Percentiles rank a stretch among this genome's conserved stretches.
Conservation (phyloP, 2,329 filamentous ascomycete genomes). For the Fusarium sp. region DNA sequence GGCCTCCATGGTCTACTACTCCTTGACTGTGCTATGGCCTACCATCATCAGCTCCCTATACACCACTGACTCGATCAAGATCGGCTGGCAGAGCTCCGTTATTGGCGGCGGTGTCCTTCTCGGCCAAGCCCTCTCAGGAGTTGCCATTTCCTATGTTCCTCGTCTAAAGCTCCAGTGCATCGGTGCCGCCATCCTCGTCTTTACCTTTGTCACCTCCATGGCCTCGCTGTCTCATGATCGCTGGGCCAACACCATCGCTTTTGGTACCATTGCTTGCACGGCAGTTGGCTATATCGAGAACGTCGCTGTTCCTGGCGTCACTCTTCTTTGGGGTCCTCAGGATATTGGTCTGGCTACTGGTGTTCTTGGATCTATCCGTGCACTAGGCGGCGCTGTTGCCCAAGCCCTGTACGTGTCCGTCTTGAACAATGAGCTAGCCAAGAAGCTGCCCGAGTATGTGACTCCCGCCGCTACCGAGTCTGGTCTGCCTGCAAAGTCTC, state of each 20-base stretch:
- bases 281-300: conserved; percentile 59
- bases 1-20: conserved; percentile 63
- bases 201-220: conserved; percentile 55
- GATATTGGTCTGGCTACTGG: conserved; percentile 63
- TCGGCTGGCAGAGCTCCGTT: conserved; percentile 61
- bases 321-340: conserved; percentile 62
- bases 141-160: conserved; percentile 55
- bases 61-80: conserved; percentile 54
- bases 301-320: conserved; percentile 60
- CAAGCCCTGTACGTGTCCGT: conserved; percentile 57
- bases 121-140: conserved; percentile 57
- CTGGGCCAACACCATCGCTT: conserved; percentile 52
- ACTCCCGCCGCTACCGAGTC: conserved; percentile 53
- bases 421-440: conserved; percentile 54
- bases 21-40: conserved; percentile 62
- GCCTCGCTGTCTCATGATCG: conserved; percentile 48
- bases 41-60: conserved; percentile 60
- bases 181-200: conserved; percentile 49
- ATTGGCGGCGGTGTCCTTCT: conserved; percentile 60
- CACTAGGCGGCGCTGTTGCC: conserved; percentile 57
- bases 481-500: conserved; percentile 54
- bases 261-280: conserved; percentile 52
- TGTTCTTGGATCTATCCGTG: conserved; percentile 63
- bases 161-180: conserved; percentile 56
- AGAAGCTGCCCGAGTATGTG: conserved; percentile 55